Percentiles rank a stretch among this genome's conserved stretches.
These are phyloP conservation scores for Carex pumila DNA, from an alignment of 176 grass and related monocot species.

Conservation along the genomic window DNA sequence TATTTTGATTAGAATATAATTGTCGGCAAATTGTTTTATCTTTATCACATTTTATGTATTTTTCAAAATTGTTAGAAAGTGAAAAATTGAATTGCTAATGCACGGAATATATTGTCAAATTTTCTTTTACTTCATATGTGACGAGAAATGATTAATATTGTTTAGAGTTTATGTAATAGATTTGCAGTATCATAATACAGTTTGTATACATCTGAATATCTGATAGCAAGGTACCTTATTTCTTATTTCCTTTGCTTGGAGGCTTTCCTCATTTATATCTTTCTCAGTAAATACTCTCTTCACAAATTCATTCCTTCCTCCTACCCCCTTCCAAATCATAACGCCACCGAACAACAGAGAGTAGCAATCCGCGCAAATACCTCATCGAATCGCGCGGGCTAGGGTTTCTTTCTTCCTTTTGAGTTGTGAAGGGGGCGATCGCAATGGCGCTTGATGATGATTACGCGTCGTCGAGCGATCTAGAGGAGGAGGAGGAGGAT, in stretches of 20 bases:
- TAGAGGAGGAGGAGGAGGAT: background rate
- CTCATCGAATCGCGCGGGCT: background rate
- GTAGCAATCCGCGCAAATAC: background rate
- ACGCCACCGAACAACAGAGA: background rate
- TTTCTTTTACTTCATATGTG: too few relatives aligned
- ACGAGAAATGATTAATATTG: too few relatives aligned
- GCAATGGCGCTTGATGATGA: slow-evolving; percentile 33
- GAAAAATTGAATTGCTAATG: too few relatives aligned
- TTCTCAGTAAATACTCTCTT: background rate
- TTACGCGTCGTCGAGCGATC: slow-evolving; percentile 35
- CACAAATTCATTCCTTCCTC: background rate
- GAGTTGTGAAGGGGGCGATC: background rate
- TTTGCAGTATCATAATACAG: too few relatives aligned
- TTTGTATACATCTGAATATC: too few relatives aligned
- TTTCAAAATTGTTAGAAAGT: too few relatives aligned
- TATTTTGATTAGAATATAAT: too few relatives aligned
- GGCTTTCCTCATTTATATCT: background rate
- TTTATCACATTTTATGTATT: too few relatives aligned
- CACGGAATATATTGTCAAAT: too few relatives aligned
- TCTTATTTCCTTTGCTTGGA: background rate
- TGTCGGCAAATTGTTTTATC: too few relatives aligned
- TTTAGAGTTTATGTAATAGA: too few relatives aligned
- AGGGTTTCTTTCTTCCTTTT: background rate
- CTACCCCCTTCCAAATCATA: background rate
- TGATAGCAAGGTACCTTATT: too few relatives aligned